Base-by-base conservation (phyloP, 176 grass and related monocot species). In the Oryza longistaminata region DNA sequence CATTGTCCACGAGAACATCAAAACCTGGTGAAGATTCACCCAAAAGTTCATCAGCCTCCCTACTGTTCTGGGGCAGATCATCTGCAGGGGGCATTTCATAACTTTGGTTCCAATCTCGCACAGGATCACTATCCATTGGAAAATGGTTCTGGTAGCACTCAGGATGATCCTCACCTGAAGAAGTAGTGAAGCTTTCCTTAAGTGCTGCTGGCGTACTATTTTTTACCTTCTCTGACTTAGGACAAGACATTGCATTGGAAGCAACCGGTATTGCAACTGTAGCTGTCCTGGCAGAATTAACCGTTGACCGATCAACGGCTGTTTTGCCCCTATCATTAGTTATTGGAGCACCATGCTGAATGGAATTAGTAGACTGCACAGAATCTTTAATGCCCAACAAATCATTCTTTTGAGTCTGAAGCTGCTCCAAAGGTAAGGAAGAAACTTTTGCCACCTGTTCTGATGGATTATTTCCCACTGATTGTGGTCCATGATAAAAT, bases 1-100 rank as follows among this genome's bases (percentile, higher is more conserved):
- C 90, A 31, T 98, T 87, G 80, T 95, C 91, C 52, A 98, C 96
- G 66, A 98, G 91, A 79, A 98, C 96, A 55, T 98, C 96, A 87
- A 98, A 98, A 46, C 93, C 96, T 83, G 93, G 93, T 12, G 96
- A 92, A 87, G 92, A 92, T 79, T 98, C 96, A 24, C 83, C 85
- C 43, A 85, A 62, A 65, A 95, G 79, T 9, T 99, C 91, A 87
- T 94, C 93, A 64, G 78, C 78, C 11, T 99, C 96, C 85, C 86
- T 85, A 79, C 91, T 91, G 84, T 93, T 86, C 66, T 90, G 89
- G 21, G 96, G 74, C n/a, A 87, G 70, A 49, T 92, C 91, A 73
- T 91, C 91, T 19, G 64, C 70, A 86, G 11, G 79, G 71, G 74
- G 76, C 69, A 77, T 76, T 29, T 88, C 49, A 64, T 82, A 83